Percentiles rank a stretch among this genome's conserved stretches.
Evolutionary conservation across 2,329 filamentous ascomycete species (phyloP).

Genomic region (Saccharata proteae): DNA sequence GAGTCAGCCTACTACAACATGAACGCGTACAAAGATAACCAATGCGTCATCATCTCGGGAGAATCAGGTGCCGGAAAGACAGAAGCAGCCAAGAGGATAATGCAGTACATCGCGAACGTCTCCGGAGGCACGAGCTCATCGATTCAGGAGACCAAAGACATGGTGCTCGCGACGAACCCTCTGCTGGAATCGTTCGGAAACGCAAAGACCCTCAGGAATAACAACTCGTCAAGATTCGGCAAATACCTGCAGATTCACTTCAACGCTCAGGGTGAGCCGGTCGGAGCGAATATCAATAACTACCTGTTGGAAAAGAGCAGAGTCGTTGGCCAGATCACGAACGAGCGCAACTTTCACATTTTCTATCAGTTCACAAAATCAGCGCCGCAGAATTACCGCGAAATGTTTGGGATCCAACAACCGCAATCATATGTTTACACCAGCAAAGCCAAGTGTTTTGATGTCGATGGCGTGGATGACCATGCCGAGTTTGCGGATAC

Average conservation of each 20-base stretch:
- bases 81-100: conserved; percentile 94
- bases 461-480: conserved; percentile 92
- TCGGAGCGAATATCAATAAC: conserved; percentile 96
- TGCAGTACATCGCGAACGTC: conserved; percentile 98
- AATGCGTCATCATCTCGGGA: conserved; percentile 98
- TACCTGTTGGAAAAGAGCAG: conserved; percentile 92
- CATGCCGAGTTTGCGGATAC: conserved; percentile 80
- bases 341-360: conserved; percentile 98
- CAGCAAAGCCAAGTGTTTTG: conserved; percentile 84
- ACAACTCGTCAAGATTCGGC: conserved; percentile 96
- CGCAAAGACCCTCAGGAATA: conserved; percentile 94
- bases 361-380: conserved; percentile 99
- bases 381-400: conserved; percentile 47
- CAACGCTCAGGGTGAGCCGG: conserved; percentile 78
- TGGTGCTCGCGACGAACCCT: conserved; percentile 97
- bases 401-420: conserved; percentile 80
- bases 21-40: conserved; percentile 98
- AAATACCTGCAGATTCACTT: conserved; percentile 98
- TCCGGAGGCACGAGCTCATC: conserved; percentile 75
- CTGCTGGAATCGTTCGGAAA: conserved; percentile 96
- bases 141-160: conserved; percentile 96
- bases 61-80: conserved; percentile 98
- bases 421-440: conserved; percentile 92
- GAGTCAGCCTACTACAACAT: conserved; percentile 98
- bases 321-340: conserved; percentile 86